A percentile compares a stretch with the other conserved stretches of the same genome.
These are phyloP conservation scores for Komagataella populi DNA, from an alignment of 805 yeast species.

Conservation along the genomic window DNA sequence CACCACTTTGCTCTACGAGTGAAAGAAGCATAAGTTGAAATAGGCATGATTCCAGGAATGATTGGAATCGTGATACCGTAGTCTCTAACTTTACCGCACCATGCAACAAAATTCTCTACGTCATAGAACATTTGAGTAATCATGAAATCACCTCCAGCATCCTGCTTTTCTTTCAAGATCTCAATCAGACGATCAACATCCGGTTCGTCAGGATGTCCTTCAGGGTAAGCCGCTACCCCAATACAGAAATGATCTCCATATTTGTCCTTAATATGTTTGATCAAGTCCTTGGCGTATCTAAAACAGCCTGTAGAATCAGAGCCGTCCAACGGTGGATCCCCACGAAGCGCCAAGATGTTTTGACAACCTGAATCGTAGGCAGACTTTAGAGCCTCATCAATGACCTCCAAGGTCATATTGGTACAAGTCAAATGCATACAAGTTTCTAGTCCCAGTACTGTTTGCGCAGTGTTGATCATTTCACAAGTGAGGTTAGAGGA, in stretches of 20 bases:
- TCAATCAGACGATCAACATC: conserved; percentile 36
- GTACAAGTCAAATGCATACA: conserved; percentile 98
- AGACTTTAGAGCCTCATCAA: conserved; percentile 72
- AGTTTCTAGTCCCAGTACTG: conserved; percentile 84
- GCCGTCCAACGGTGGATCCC: conserved; percentile 82
- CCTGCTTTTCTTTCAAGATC: conserved; percentile 76
- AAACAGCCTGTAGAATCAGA: conserved; percentile 74
- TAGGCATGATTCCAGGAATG: conserved; percentile 98
- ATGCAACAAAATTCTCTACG: conserved; percentile 65
- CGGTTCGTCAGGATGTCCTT: conserved; percentile 87
- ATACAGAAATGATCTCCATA: conserved; percentile 87
- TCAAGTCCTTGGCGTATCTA: conserved; percentile 77
- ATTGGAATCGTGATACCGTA: conserved; percentile 75
- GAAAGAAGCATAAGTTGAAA: conserved; percentile 87
- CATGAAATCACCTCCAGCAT: conserved; percentile 88
- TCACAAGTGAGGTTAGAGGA: conserved; percentile 76
- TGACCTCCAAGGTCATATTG: conserved; percentile 71
- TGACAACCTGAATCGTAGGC: conserved; percentile 92
- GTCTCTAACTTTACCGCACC: conserved; percentile 65
- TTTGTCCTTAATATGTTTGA: conserved; percentile 54
- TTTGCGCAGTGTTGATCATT: conserved; percentile 81
- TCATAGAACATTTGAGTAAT: conserved; percentile 97
- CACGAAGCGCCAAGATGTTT: conserved; percentile 86
- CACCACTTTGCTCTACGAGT: conserved; percentile 94
- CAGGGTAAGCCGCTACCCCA: conserved; percentile 97